Conservation (phyloP, 495 filamentous ascomycete genomes). For the Pyrenopolyporus hunteri region DNA sequence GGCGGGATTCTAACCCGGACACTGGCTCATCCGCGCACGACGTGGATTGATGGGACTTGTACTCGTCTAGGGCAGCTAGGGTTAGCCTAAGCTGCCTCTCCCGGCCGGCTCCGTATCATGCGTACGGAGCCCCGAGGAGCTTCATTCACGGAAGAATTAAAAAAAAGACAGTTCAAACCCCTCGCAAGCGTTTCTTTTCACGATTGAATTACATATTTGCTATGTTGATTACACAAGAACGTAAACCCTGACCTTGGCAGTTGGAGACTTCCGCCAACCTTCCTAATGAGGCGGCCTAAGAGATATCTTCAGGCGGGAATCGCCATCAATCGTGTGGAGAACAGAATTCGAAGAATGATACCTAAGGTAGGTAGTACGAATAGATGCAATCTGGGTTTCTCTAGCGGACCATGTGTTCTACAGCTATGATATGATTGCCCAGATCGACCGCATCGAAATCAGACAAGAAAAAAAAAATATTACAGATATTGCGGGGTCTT, state of each 20-base stretch:
- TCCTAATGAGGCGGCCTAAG: constrained; percentile 17
- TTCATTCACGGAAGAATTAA: constrained; percentile 37
- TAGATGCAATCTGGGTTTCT: too few species aligned
- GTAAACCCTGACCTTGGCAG: background rate
- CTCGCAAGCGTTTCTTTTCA: constrained; percentile 27
- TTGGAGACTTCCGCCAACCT: constrained; percentile 10
- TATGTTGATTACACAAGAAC: background rate
- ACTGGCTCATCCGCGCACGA: constrained; percentile 40
- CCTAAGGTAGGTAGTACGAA: too few species aligned
- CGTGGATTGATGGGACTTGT: constrained; percentile 48
- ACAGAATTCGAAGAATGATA: too few species aligned
- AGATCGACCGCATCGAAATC: too few species aligned
- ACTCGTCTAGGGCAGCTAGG: constrained; percentile 36
- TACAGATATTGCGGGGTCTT: constrained; percentile 6
- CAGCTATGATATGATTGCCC: too few species aligned
- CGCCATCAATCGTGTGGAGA: constrained; percentile 22
- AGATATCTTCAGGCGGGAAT: constrained; percentile 17
- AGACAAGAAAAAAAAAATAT: constrained; percentile 12
- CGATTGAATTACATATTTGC: constrained; percentile 16
- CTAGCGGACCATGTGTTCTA: too few species aligned
- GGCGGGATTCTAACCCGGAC: constrained; percentile 10
- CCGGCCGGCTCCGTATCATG: constrained; percentile 11
- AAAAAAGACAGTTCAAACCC: constrained; percentile 44
- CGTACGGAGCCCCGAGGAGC: constrained; percentile 17
- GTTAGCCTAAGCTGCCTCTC: constrained; percentile 33